phyloP scores from a whole-genome alignment of 306 rosid genomes.

The Lathyrus aphaca region DNA sequence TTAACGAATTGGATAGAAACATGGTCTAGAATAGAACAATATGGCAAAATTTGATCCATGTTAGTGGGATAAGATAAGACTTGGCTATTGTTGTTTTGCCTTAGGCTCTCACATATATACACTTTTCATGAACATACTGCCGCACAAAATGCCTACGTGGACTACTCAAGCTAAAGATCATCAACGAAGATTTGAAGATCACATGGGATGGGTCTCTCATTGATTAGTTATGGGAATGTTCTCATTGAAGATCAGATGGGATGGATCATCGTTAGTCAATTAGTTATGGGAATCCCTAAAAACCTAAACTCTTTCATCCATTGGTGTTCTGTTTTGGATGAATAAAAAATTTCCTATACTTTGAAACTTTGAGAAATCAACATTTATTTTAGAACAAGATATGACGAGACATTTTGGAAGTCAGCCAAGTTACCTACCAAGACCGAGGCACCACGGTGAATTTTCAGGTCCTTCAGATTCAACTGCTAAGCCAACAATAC shows the following conservation, averaged over 20 bases:
- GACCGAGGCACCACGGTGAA: conserved; percentile 82
- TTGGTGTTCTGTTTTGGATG: background rate
- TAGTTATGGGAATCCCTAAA: background rate
- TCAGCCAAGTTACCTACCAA: conserved; percentile 62
- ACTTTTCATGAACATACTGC: background rate
- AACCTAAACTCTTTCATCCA: background rate
- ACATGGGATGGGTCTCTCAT: background rate
- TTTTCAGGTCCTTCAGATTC: conserved; percentile 60
- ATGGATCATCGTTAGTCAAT: background rate
- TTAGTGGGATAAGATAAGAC: no score
- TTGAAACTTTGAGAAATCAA: conserved; percentile 4
- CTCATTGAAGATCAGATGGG: background rate
- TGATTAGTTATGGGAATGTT: no score
- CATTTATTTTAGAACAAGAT: background rate
- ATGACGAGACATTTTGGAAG: conserved; percentile 29
- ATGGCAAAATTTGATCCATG: no score
- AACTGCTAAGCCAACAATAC: conserved; percentile 85
- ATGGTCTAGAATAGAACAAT: no score
- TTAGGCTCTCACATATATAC: background rate
- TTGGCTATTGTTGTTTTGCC: background rate
- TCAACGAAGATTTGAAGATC: background rate
- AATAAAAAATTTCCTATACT: background rate
- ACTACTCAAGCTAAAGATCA: background rate
- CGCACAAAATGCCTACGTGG: background rate
- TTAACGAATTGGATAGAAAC: no score